These are phyloP conservation scores for Cryptosporidium sp. DNA, from an alignment of 169 alveolate genomes.

Conservation along the genomic window DNA sequence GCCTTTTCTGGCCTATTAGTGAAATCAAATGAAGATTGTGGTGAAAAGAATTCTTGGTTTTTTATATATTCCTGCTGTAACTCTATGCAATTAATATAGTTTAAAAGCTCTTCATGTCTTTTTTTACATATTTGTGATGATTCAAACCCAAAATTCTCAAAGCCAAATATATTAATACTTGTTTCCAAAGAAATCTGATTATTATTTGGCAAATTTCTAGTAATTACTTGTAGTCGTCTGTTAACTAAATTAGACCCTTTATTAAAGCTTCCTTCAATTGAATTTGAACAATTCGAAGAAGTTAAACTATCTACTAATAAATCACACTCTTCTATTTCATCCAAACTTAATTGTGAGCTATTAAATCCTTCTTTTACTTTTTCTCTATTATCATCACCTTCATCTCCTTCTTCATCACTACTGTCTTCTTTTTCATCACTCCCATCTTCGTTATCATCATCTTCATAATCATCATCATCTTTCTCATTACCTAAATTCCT, in stretches of 20 bases:
- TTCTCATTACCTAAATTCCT: neutral
- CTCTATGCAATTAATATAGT: neutral
- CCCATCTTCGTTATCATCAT: neutral
- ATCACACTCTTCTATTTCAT: neutral
- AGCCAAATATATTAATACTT: slow-evolving; percentile 20
- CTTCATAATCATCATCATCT: neutral
- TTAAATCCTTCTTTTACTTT: neutral
- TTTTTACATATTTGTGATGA: neutral
- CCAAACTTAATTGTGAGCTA: slow-evolving; percentile 4
- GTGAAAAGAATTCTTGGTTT: slow-evolving; percentile 6
- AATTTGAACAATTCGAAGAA: neutral
- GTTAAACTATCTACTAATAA: neutral
- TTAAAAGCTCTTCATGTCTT: slow-evolving; percentile 4
- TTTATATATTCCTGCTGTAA: neutral
- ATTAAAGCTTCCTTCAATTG: neutral
- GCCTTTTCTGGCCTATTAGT: neutral
- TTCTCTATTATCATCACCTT: neutral
- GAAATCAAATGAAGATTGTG: neutral
- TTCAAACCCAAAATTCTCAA: slow-evolving; percentile 47
- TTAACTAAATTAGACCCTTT: neutral
- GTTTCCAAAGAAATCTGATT: slow-evolving; percentile 27
- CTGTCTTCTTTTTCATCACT: neutral
- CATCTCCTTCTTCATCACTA: neutral
- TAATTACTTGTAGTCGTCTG: neutral
- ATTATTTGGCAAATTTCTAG: neutral